A percentile compares a stretch with the other conserved stretches of the same genome.
Conservation (phyloP, 75 land plant species). For the Larix kaempferi region DNA sequence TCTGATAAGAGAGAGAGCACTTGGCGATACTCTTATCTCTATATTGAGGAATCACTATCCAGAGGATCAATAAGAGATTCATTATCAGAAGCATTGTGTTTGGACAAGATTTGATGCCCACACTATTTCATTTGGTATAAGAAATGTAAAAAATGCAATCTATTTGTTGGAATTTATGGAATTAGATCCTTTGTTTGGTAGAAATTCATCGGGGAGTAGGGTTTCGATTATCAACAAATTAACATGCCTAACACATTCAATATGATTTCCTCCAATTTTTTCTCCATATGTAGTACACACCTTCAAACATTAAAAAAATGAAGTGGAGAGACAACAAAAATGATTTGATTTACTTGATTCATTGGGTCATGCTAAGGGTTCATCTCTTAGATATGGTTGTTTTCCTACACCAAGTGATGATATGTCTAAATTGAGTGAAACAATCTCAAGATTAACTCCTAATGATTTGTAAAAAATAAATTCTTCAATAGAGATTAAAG, state of each 20-base stretch:
- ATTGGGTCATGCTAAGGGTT: slow-evolving; percentile 14
- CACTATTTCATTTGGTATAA: slow-evolving; percentile 19
- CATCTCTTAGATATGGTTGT: slow-evolving; percentile 28
- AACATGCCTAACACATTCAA: slow-evolving; percentile 37
- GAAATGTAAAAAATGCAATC: slow-evolving; percentile 15
- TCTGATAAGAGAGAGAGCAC: slow-evolving; percentile 26
- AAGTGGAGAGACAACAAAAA: slow-evolving; percentile 15
- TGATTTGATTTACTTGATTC: slow-evolving; percentile 16
- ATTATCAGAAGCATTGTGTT: slow-evolving; percentile 20
- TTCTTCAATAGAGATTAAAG: slow-evolving; percentile 25
- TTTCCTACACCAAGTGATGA: slow-evolving; percentile 32
- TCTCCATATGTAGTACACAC: slow-evolving; percentile 33
- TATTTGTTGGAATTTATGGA: slow-evolving; percentile 38
- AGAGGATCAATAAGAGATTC: slow-evolving; percentile 26
- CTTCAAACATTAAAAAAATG: slow-evolving; percentile 25
- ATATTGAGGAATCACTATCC: slow-evolving; percentile 21
- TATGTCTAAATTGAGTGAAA: slow-evolving; percentile 33
- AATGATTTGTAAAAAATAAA: slow-evolving; percentile 21
- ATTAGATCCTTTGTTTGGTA: slow-evolving; percentile 21
- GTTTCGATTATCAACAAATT: slow-evolving; percentile 34
- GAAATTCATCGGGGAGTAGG: slow-evolving; percentile 28
- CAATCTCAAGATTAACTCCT: slow-evolving; percentile 16
- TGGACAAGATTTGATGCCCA: slow-evolving; percentile 22
- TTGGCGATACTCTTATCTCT: slow-evolving; percentile 22
- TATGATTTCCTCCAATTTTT: slow-evolving; percentile 23